A percentile compares a stretch with the other conserved stretches of the same genome.
Conservation (phyloP, 1,139 yeast genomes). For the Blastobotrys malaysiensis region DNA sequence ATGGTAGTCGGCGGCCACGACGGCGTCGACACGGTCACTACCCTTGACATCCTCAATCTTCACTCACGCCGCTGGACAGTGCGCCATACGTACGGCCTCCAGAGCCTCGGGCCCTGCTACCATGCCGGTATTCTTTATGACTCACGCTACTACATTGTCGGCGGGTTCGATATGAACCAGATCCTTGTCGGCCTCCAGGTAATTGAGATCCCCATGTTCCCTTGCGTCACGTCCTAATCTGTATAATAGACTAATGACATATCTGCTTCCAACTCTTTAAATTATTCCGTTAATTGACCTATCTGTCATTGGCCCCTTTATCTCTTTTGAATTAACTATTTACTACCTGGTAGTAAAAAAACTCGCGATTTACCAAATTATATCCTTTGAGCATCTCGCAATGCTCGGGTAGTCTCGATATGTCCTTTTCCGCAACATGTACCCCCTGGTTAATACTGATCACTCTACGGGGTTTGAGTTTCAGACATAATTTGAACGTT, state of each 20-base stretch:
- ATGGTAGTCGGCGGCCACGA: constrained; percentile 24
- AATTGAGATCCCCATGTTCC: constrained; percentile 21
- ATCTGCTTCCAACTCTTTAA: too few relatives aligned
- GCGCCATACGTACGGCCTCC: constrained; percentile 18
- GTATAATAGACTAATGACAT: not conserved
- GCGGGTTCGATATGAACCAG: constrained; percentile 21
- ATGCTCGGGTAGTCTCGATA: too few relatives aligned
- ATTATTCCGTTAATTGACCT: too few relatives aligned
- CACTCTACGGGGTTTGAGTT: too few relatives aligned
- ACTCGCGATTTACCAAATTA: too few relatives aligned
- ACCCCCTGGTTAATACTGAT: too few relatives aligned
- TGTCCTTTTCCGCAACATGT: too few relatives aligned
- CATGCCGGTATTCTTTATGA: constrained; percentile 21
- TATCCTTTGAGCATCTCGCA: too few relatives aligned
- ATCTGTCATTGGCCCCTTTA: too few relatives aligned
- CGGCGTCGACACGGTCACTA: constrained; percentile 17
- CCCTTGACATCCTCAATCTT: constrained; percentile 17
- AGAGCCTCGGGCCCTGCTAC: constrained; percentile 20
- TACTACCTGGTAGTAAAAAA: too few relatives aligned
- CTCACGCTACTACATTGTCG: constrained; percentile 19
- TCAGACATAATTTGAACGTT: too few relatives aligned
- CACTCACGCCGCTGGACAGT: constrained; percentile 19
- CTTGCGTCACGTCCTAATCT: not conserved
- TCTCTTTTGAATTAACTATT: too few relatives aligned
- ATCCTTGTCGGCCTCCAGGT: constrained; percentile 20